Evolutionary conservation across 2,329 filamentous ascomycete genomes (phyloP).

Genomic region (Neopestalotiopsis rosae): DNA sequence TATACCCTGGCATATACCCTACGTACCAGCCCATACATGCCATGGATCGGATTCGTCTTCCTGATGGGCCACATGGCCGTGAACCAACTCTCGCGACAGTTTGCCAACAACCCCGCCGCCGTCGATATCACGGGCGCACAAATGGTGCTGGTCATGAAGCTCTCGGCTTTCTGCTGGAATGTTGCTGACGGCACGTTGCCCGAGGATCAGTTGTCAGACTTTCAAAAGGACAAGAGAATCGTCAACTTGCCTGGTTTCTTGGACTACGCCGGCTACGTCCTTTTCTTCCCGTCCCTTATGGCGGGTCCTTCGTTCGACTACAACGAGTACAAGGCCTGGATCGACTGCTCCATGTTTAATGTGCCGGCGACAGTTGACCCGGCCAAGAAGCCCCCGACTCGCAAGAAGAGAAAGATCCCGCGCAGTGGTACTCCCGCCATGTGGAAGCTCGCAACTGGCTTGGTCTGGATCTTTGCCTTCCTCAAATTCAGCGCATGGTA

Average conservation of each 20-base stretch:
- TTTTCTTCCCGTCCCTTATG: conserved; percentile 93
- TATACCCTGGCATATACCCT: conserved; percentile 86
- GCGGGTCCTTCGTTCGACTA: conserved; percentile 94
- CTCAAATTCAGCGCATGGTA: conserved; percentile 75
- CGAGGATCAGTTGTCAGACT: conserved; percentile 79
- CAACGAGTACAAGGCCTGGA: conserved; percentile 88
- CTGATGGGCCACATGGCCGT: conserved; percentile 95
- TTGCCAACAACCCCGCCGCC: conserved; percentile 65
- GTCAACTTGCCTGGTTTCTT: conserved; percentile 74
- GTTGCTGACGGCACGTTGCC: conserved; percentile 88
- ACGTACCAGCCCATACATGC: conserved; percentile 86
- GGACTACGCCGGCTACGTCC: conserved; percentile 87
- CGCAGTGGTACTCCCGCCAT: conserved; percentile 86
- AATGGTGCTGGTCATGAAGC: conserved; percentile 98
- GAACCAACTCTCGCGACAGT: conserved; percentile 85
- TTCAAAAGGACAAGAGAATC: conserved; percentile 83
- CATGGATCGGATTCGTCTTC: conserved; percentile 93
- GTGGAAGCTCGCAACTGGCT: conserved; percentile 74
- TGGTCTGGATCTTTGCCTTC: conserved; percentile 82
- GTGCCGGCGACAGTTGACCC: conserved; percentile 82
- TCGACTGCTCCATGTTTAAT: conserved; percentile 94
- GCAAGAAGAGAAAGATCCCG: conserved; percentile 91
- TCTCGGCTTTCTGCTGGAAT: conserved; percentile 97
- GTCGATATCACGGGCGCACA: conserved; percentile 94
- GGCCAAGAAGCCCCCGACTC: conserved; percentile 81